A percentile compares a stretch with the other conserved stretches of the same genome.
These are phyloP conservation scores for Starmera dryadoides DNA, from an alignment of 805 yeast species.

Conservation along the genomic window DNA sequence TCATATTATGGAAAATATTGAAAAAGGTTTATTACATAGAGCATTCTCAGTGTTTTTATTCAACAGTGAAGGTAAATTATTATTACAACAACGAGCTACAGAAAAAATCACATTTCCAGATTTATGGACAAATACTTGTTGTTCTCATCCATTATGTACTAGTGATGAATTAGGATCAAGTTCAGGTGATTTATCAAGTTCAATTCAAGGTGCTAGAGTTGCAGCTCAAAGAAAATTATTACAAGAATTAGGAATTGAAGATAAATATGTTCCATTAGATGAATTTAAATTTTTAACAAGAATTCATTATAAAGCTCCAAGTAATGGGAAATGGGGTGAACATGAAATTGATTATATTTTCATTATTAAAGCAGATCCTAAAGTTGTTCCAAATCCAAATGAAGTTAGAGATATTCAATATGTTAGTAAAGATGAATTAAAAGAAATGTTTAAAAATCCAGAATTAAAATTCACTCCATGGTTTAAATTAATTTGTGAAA, in stretches of 20 bases:
- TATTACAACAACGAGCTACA: conserved; percentile 91
- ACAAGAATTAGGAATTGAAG: conserved; percentile 85
- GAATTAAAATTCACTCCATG: conserved; percentile 87
- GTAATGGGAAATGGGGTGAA: conserved; percentile 87
- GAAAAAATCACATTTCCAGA: conserved; percentile 95
- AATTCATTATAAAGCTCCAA: conserved; percentile 90
- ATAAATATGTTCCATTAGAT: conserved; percentile 50
- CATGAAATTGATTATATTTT: conserved; percentile 95
- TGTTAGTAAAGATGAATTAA: conserved; percentile 62
- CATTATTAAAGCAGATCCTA: conserved; percentile 54
- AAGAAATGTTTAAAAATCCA: conserved; percentile 66
- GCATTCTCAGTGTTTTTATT: conserved; percentile 95
- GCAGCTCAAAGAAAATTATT: conserved; percentile 92
- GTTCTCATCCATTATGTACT: conserved; percentile 93
- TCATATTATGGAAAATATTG: conserved; percentile 81
- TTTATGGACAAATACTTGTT: conserved; percentile 98
- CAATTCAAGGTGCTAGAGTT: conserved; percentile 69
- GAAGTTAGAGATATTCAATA: conserved; percentile 81
- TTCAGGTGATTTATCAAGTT: conserved; percentile 41
- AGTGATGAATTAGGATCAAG: conserved; percentile 71
- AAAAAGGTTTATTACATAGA: conserved; percentile 82
- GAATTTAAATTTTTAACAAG: conserved; percentile 81
- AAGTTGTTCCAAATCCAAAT: conserved; percentile 56
- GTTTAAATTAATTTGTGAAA: conserved; percentile 93
- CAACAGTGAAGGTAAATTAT: conserved; percentile 64